Evolutionary conservation across 2,329 filamentous ascomycete genomes (phyloP).

Genomic region (Fragosphaeria purpurea): DNA sequence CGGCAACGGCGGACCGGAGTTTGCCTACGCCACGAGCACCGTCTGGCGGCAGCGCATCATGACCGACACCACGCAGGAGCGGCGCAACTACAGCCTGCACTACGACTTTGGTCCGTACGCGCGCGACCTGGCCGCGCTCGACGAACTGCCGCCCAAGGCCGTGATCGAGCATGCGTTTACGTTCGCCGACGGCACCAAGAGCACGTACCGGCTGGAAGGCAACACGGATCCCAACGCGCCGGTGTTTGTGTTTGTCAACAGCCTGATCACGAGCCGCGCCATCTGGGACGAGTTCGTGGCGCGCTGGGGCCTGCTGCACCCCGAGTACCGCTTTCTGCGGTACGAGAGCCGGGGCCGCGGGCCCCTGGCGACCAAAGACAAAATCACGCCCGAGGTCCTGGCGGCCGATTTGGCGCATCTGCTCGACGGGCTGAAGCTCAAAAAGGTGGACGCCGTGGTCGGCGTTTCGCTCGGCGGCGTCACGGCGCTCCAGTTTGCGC

Average conservation of each 20-base stretch:
- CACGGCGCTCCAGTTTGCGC: not conserved
- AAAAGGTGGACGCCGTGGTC: not conserved
- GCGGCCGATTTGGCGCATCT: not conserved
- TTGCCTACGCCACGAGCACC: not conserved
- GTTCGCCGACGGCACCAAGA: not conserved
- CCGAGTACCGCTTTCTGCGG: not conserved
- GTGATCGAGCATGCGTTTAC: not conserved
- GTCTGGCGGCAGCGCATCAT: constrained; percentile 2
- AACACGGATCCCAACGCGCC: not conserved
- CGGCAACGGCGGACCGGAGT: constrained; percentile 1
- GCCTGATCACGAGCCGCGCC: not conserved
- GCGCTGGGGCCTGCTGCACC: not conserved
- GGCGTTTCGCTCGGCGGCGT: constrained; percentile 1
- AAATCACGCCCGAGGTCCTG: not conserved
- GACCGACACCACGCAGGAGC: constrained; percentile 1
- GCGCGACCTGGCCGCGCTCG: not conserved
- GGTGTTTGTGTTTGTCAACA: not conserved
- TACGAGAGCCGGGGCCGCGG: constrained; percentile 2
- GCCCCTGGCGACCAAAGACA: not conserved
- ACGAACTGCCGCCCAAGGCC: not conserved
- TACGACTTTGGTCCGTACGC: not conserved
- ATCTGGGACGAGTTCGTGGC: constrained; percentile 2
- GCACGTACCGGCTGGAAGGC: not conserved
- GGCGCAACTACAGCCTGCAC: not conserved
- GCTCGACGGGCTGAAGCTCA: not conserved